Base-by-base conservation (phyloP, 192 early-diverging fungal species). In the Coemansia sp. region DNA sequence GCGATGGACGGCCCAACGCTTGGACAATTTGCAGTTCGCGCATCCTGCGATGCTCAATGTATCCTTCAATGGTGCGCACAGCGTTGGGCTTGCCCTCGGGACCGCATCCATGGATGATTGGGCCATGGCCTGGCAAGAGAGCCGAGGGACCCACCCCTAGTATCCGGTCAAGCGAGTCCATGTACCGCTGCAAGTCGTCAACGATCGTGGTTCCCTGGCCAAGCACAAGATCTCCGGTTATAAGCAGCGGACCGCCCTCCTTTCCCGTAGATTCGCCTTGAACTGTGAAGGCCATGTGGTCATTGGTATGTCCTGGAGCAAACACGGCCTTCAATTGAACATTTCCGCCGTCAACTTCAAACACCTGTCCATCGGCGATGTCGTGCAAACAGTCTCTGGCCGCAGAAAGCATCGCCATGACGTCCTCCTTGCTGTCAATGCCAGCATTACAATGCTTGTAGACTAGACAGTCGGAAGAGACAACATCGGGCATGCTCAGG, bases 201-300 rank as follows among this genome's bases (percentile, higher is more conserved):
- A 95, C 94, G 7, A 91, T 84, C 8, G 92, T 87, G 1, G 90
- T 90, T 8, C 95, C 95, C 49, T 92, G 88, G 0, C 95, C 95
- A 63, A 97, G 77, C 1, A 95, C 83, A 65, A 88, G 89, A 71
- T 97, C 95, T 0, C 92, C 93, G 0, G 90, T 88, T 46, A 95
- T 90, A 6, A 97, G 53, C 43, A 72, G 33, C 57, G 23, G 41
- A 6, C 11, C 21, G 51, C 7, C 14, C 18, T 64, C 30, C 18
- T 49, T 44, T 38, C 20, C 6, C 6, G 83, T 84, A 5, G 85
- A 67, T 34, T 93, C 92, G 63, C 89, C 87, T 38, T 87, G 77
- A 16, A 93, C 71, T 33, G 75, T 85, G 66, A 95, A 89, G 14
- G 87, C 83, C 55, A 88, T 85, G 66, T 97, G 95, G 62, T 97